phyloP scores from a whole-genome alignment of 495 filamentous ascomycete genomes.

The Astrothelium subdiscretum region DNA sequence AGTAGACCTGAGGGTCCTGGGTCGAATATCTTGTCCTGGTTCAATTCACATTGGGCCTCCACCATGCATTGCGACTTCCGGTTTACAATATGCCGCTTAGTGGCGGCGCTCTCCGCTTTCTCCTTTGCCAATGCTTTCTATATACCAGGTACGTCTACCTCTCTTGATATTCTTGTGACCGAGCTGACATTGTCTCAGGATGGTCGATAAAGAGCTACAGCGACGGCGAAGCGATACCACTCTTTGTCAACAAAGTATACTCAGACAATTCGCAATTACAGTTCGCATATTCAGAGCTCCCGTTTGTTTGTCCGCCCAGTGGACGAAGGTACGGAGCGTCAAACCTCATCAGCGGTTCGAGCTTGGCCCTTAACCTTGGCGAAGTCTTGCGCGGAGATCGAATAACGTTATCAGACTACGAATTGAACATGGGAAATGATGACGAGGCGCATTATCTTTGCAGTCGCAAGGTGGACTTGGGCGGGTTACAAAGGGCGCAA shows the following conservation, averaged over 20 bases:
- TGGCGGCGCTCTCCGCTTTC: slow-evolving; percentile 30
- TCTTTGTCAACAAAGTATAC: slow-evolving; percentile 93
- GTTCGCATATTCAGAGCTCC: slow-evolving; percentile 88
- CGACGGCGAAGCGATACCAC: slow-evolving; percentile 67
- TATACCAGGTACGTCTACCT: slow-evolving; percentile 58
- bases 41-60: background rate
- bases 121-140: slow-evolving; percentile 54
- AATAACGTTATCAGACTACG: slow-evolving; percentile 81
- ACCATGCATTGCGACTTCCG: slow-evolving; percentile 4
- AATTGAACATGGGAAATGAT: slow-evolving; percentile 71
- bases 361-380: slow-evolving; percentile 79
- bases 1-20: background rate
- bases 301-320: slow-evolving; percentile 79
- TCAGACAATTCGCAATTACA: slow-evolving; percentile 86
- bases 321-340: slow-evolving; percentile 56
- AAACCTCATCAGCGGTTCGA: slow-evolving; percentile 66
- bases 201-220: slow-evolving; percentile 64
- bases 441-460: slow-evolving; percentile 68
- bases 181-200: slow-evolving; percentile 23
- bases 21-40: background rate
- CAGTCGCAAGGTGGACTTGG: slow-evolving; percentile 49
- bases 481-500: slow-evolving; percentile 57
- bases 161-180: slow-evolving; percentile 29
- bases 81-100: slow-evolving; percentile 4
- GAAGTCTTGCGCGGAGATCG: slow-evolving; percentile 87